Percentiles rank a stretch among this genome's conserved stretches.
Conservation (phyloP, 2,329 filamentous ascomycete genomes). For the Rutstroemia sp. region DNA sequence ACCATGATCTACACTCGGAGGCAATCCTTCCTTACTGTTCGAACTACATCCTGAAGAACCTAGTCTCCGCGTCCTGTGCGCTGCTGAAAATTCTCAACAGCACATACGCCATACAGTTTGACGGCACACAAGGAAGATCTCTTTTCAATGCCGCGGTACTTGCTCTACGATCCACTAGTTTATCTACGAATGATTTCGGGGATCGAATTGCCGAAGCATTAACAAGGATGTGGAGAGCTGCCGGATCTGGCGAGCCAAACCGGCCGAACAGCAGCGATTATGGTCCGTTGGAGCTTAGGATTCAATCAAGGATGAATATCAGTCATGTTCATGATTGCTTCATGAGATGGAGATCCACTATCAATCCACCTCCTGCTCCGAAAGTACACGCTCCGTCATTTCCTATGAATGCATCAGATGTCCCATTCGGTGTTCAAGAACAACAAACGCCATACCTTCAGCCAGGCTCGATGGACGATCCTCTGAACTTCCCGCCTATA, state of each 20-base stretch:
- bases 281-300: conserved; percentile 50
- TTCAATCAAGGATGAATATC: conserved; percentile 60
- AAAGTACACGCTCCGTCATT: background rate
- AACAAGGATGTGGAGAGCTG: conserved; percentile 51
- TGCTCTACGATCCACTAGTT: conserved; percentile 51
- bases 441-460: background rate
- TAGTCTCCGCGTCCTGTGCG: conserved; percentile 56
- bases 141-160: conserved; percentile 53
- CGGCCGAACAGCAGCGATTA: conserved; percentile 12
- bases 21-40: conserved; percentile 38
- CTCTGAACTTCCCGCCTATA: conserved; percentile 4
- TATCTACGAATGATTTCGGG: conserved; percentile 54
- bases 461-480: conserved; percentile 1
- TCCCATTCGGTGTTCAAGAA: background rate
- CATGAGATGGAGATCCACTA: conserved; percentile 53
- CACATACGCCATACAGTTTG: conserved; percentile 50
- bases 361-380: background rate
- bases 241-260: conserved; percentile 10
- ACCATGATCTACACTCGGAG: conserved; percentile 23
- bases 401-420: background rate
- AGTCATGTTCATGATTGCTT: conserved; percentile 60
- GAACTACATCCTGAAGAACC: conserved; percentile 61
- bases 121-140: conserved; percentile 46
- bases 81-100: conserved; percentile 60
- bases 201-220: conserved; percentile 58